Evolutionary conservation across 495 filamentous ascomycete species (phyloP), one percentile per base, ranked within the genome.

Genomic region (Aspergillus mulundensis): DNA sequence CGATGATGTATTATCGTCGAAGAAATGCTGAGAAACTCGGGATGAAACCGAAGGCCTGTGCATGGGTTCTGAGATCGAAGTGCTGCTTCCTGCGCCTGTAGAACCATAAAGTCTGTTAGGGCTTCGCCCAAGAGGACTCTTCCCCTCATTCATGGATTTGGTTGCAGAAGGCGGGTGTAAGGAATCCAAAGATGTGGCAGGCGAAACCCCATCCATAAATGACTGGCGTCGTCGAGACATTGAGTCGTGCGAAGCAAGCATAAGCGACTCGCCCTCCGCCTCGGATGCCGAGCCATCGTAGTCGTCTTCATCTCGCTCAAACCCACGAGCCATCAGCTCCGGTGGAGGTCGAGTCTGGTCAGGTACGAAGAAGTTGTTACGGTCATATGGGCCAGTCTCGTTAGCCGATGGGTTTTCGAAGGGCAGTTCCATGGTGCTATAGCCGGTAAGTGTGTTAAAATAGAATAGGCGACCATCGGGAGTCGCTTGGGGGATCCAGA

Each of bases 401-500:
- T 81, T 89, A 41, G 83, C 71, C 6, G 87, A 86, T 2, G 94
- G 92, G 21, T 91, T 91, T 67, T 97, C 94, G 34, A 97, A 80
- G 3, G 95, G 94, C 56, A 98, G 76, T 61, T 97, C 94, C 84
- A 88, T 91, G 44, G 88, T 94, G 60, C 88, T 95, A 57, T 89
- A 90, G 38, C 91, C 90, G 0, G 94, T 98, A 68, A 95, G 82
- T 6, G 91, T 97, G 64, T 98, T 98, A 79, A 95, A 97, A 66
- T 97, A 98, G 67, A 91, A 97, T n/a, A 97, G 71, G 53, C 90
- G 82, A 46, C 94, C 94, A 67, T 97, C 90, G 0, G 90, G 86
- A 5, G 95, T 98, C 14, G 91, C 95, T 68, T 98, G 94, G 2
- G 95, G 95, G 63, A 98, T 96, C 94, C 94, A 98, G 68, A 94